These are phyloP conservation scores for Apiotrichum gamsii DNA, from an alignment of 1,284 basidiomycete genomes.

Conservation along the genomic window DNA sequence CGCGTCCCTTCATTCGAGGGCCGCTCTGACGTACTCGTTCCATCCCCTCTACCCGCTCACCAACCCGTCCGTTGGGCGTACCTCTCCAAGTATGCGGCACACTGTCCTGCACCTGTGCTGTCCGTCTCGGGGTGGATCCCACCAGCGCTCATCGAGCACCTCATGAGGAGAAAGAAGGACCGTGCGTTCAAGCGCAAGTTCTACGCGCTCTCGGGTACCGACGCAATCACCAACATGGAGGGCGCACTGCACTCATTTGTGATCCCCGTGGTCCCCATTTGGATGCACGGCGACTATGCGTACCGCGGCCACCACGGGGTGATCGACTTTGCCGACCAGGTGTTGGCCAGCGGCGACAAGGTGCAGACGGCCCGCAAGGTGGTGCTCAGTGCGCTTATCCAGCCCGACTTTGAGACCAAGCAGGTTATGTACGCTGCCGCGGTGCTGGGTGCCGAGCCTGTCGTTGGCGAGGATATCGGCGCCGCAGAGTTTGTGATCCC, in stretches of 20 bases:
- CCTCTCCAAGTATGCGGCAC: not conserved
- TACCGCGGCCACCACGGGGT: constrained; percentile 11
- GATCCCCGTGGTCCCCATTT: constrained; percentile 17
- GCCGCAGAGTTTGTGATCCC: not conserved
- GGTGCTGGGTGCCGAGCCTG: not conserved
- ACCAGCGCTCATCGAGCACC: constrained; percentile 13
- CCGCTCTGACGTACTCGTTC: not conserved
- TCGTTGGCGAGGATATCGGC: not conserved
- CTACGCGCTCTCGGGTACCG: not conserved
- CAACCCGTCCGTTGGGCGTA: not conserved
- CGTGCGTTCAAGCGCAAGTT: constrained; percentile 25
- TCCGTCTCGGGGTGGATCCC: constrained; percentile 5
- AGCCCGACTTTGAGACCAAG: constrained; percentile 25
- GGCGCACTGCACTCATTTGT: constrained; percentile 26
- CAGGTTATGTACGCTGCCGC: constrained; percentile 19
- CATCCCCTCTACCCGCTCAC: not conserved
- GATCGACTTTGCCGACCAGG: not conserved
- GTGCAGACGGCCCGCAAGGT: constrained; percentile 15
- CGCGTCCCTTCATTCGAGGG: too few relatives aligned
- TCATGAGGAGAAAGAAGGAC: constrained; percentile 29
- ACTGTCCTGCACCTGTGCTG: not conserved
- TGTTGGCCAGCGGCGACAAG: too few relatives aligned
- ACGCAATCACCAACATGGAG: constrained; percentile 25
- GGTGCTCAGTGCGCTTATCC: constrained; percentile 20
- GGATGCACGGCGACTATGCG: constrained; percentile 25